Base-by-base conservation (phyloP, 2,329 filamentous ascomycete genomes). In the Colletotrichum sp. region DNA sequence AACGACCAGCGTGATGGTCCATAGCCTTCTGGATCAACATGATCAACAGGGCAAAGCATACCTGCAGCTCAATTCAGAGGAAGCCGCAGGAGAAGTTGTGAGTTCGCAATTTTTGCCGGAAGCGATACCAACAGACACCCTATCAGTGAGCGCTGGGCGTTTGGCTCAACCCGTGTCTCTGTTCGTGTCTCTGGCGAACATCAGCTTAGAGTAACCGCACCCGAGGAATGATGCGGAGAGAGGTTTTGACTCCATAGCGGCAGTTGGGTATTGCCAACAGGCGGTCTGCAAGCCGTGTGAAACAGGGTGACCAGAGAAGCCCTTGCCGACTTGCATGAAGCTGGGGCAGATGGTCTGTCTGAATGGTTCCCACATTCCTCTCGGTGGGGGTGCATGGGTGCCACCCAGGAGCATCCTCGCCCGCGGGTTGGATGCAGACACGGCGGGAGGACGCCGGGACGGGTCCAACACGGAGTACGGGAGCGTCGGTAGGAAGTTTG, bases 261-360 rank as follows among this genome's bases (percentile, higher is more conserved):
- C 59, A 72, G 55, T 62, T 22, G 44, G 10, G n/a, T 52, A 48
- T 75, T 63, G 52, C 52, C 63, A 67, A 68, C 26, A 60, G 57
- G 70, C 73, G 69, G 73, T 68, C 73, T 65, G 57, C 70, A 68
- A 59, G 44, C 70, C 59, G 57, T 72, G 68, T 67, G 64, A 68
- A 75, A 75, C 64, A 63, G 44, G 39, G 44, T 44, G 57, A 55
- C 36, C 34, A 48, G 39, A 62, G 26, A 22, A 18, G 71, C 60
- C 72, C 72, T 66, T 62, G 44, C 57, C 30, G 59, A 34, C 57
- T 48, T 36, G 73, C 64, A 68, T 72, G 64, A 72, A 32, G 60
- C 36, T 48, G 64, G 59, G 69, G 44, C 63, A 52, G 44, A 52
- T 57, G 39, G 63, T 63, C 26, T 39, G 10, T 72, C 57, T 57